Conservation (phyloP, 2,329 filamentous ascomycete genomes). For the Calonectria crousiana region DNA sequence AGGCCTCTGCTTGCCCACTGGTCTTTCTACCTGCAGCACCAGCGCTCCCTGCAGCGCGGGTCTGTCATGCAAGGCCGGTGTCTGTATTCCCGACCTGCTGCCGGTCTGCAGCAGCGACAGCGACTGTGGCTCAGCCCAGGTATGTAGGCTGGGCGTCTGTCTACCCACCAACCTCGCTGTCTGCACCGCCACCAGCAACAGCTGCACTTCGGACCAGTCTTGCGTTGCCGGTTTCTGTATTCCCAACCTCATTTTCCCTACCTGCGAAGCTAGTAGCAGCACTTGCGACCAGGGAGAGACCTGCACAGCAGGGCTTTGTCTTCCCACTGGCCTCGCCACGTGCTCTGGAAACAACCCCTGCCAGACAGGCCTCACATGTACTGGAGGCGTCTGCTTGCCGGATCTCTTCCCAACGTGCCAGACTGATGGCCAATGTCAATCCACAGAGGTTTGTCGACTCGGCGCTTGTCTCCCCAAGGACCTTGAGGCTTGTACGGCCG, state of each 20-base stretch:
- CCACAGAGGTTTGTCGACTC: background rate
- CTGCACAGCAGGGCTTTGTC: slow-evolving; percentile 1
- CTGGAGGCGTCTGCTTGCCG: slow-evolving; percentile 10
- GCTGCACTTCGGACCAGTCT: background rate
- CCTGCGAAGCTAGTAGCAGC: background rate
- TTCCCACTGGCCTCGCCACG: background rate
- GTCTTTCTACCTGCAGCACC: background rate
- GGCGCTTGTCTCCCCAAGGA: background rate
- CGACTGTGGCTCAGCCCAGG: background rate
- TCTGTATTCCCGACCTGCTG: background rate
- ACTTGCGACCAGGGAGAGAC: background rate
- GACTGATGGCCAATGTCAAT: background rate
- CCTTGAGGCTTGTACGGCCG: background rate
- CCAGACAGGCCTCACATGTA: background rate
- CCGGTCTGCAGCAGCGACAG: background rate
- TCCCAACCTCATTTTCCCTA: background rate
- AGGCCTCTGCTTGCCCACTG: slow-evolving; percentile 3
- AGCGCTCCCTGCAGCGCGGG: background rate
- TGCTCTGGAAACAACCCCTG: background rate
- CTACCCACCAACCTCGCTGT: background rate
- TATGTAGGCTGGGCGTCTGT: slow-evolving; percentile 6
- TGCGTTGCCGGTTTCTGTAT: slow-evolving; percentile 14
- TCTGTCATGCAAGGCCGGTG: background rate
- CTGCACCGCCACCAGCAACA: background rate
- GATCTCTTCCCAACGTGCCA: background rate